Evolutionary conservation across 2,329 filamentous ascomycete species (phyloP).

Genomic region (Talaromyces verruculosus): DNA sequence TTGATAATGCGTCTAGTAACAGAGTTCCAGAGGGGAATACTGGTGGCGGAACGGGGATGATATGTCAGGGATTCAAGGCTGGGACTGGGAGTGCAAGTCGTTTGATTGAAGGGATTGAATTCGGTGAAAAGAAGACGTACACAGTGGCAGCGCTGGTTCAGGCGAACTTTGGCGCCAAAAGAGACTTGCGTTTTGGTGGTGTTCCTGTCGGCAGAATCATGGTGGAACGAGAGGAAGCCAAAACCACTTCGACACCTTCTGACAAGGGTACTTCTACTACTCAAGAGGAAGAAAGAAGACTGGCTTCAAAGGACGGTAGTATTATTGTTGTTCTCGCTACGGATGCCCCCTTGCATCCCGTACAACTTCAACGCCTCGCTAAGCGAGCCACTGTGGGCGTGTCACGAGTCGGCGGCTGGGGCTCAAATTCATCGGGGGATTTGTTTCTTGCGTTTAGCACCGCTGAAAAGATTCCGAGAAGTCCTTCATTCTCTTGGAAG

Average conservation of each 20-base stretch:
- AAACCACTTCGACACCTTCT: not conserved
- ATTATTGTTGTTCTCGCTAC: conserved; percentile 18
- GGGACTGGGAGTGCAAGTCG: conserved; percentile 19
- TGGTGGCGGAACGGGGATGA: conserved; percentile 20
- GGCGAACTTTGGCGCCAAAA: conserved; percentile 18
- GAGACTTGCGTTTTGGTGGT: conserved; percentile 17
- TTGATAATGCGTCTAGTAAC: conserved; percentile 8
- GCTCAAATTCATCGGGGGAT: conserved; percentile 17
- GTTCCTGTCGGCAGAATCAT: conserved; percentile 17
- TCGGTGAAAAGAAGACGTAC: conserved; percentile 10
- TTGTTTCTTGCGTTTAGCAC: conserved; percentile 20
- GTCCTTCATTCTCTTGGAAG: conserved; percentile 17
- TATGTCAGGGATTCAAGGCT: conserved; percentile 18
- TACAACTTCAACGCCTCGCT: conserved; percentile 18
- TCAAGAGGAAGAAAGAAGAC: conserved; percentile 9
- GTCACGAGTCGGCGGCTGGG: conserved; percentile 17
- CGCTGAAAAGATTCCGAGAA: conserved; percentile 10
- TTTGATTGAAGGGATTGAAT: conserved; percentile 15
- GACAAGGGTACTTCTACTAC: not conserved
- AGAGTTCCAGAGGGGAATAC: conserved; percentile 14
- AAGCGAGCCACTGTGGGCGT: conserved; percentile 17
- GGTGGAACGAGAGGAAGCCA: conserved; percentile 13
- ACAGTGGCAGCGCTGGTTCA: conserved; percentile 17
- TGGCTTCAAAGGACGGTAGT: conserved; percentile 18
- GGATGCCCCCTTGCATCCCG: conserved; percentile 16